Conservation (phyloP, 768 basidiomycete genomes). For the Lepiota subincarnata region DNA sequence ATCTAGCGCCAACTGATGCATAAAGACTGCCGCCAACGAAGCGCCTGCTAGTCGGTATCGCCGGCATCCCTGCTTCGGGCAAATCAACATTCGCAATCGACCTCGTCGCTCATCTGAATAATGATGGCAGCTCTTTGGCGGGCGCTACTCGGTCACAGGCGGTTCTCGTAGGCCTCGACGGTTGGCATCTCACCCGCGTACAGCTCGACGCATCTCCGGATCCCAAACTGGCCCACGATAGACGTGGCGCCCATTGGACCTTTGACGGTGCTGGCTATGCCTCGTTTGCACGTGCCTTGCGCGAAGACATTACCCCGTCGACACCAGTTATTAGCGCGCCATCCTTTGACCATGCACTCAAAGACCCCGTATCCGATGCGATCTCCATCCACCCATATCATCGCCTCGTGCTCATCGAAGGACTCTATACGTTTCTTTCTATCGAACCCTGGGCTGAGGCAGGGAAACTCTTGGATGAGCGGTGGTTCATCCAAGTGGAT, state of each 20-base stretch:
- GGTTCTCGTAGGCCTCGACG: conserved; percentile 81
- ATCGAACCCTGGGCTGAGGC: conserved; percentile 70
- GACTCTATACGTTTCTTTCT: conserved; percentile 81
- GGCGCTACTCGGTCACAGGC: conserved; percentile 14
- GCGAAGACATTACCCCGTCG: conserved; percentile 20
- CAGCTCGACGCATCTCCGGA: conserved; percentile 76
- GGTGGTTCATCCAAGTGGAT: conserved; percentile 70
- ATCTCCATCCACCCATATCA: conserved; percentile 57
- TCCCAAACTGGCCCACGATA: conserved; percentile 70
- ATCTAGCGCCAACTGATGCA: conserved; percentile 6
- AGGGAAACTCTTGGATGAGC: conserved; percentile 63
- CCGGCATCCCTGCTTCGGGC: conserved; percentile 82
- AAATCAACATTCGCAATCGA: conserved; percentile 74
- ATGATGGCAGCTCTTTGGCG: conserved; percentile 44
- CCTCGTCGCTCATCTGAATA: conserved; percentile 42
- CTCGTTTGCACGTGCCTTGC: conserved; percentile 57
- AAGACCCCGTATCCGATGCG: conserved; percentile 71
- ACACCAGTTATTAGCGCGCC: conserved; percentile 55
- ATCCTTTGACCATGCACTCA: conserved; percentile 82
- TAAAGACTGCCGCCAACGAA: conserved; percentile 30
- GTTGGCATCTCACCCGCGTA: conserved; percentile 85
- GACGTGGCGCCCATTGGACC: conserved; percentile 88
- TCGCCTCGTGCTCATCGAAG: conserved; percentile 83
- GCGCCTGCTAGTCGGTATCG: conserved; percentile 68
- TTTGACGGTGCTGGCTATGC: conserved; percentile 78